These are phyloP conservation scores for Sonneratia caseolaris DNA, from an alignment of 345 rosid species.

Conservation along the genomic window DNA sequence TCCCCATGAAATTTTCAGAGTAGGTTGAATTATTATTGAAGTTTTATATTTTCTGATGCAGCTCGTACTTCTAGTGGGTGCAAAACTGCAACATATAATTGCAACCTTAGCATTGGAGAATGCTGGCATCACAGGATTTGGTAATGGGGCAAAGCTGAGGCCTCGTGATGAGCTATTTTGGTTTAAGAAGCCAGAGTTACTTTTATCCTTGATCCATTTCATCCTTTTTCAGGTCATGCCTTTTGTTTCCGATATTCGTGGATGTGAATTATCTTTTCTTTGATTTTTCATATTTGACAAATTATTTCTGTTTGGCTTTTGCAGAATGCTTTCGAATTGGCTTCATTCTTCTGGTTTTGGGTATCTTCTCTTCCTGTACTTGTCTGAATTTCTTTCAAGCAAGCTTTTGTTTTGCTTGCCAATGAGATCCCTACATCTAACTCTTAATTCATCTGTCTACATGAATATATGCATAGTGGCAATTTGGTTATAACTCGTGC, in stretches of 20 bases:
- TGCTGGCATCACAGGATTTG: constrained; percentile 45
- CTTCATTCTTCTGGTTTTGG: constrained; percentile 98
- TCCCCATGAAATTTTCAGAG: not conserved
- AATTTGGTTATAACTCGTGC: constrained; percentile 89
- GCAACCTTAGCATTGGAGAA: constrained; percentile 80
- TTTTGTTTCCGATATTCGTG: not conserved
- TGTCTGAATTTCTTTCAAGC: not conserved
- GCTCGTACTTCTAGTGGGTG: constrained; percentile 76
- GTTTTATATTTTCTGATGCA: constrained; percentile 16
- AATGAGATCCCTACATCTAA: not conserved
- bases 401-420: not conserved
- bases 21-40: not conserved
- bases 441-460: constrained; percentile 5
- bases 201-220: constrained; percentile 76
- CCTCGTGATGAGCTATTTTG: constrained; percentile 96
- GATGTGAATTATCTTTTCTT: not conserved
- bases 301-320: constrained; percentile 1
- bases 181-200: constrained; percentile 82
- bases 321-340: constrained; percentile 93
- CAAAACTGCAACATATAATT: constrained; percentile 83
- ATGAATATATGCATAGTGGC: constrained; percentile 57
- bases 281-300: not conserved
- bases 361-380: constrained; percentile 21
- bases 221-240: constrained; percentile 72
- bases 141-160: constrained; percentile 39